These are phyloP conservation scores for Russula ochroleuca DNA, from an alignment of 768 basidiomycete genomes.

Conservation along the genomic window DNA sequence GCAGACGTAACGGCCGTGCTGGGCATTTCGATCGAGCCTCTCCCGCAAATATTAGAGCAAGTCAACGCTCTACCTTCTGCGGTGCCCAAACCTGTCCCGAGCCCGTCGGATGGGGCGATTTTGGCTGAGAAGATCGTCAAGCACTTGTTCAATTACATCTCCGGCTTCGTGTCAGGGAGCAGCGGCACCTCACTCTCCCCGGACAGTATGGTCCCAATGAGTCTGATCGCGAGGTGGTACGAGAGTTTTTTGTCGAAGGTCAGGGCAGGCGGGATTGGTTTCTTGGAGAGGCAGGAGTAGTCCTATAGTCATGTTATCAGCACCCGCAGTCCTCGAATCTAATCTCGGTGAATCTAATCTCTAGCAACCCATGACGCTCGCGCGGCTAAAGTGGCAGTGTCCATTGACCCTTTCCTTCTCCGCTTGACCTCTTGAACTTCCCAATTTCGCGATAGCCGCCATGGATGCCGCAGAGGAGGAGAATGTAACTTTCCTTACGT, in stretches of 20 bases:
- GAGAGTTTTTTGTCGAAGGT: constrained; percentile 60
- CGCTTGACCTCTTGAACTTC: neutral
- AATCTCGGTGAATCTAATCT: constrained; percentile 16
- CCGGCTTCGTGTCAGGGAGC: constrained; percentile 48
- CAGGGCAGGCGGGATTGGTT: constrained; percentile 52
- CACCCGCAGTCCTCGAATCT: neutral
- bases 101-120: constrained; percentile 43
- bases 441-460: neutral
- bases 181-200: constrained; percentile 42
- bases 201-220: constrained; percentile 58
- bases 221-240: constrained; percentile 64
- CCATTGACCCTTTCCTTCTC: neutral
- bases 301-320: neutral
- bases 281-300: constrained; percentile 48
- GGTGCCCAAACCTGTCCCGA: constrained; percentile 31
- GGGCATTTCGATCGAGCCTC: constrained; percentile 76
- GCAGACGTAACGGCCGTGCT: constrained; percentile 59
- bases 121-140: constrained; percentile 69
- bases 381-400: neutral
- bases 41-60: constrained; percentile 56
- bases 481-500: constrained; percentile 35
- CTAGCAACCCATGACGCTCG: neutral
- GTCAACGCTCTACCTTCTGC: constrained; percentile 44
- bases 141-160: constrained; percentile 71
- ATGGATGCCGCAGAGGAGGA: constrained; percentile 32